Evolutionary conservation across 164 flowering plant species (phyloP), one percentile per base, ranked within the genome.

Genomic region (Sedum album): DNA sequence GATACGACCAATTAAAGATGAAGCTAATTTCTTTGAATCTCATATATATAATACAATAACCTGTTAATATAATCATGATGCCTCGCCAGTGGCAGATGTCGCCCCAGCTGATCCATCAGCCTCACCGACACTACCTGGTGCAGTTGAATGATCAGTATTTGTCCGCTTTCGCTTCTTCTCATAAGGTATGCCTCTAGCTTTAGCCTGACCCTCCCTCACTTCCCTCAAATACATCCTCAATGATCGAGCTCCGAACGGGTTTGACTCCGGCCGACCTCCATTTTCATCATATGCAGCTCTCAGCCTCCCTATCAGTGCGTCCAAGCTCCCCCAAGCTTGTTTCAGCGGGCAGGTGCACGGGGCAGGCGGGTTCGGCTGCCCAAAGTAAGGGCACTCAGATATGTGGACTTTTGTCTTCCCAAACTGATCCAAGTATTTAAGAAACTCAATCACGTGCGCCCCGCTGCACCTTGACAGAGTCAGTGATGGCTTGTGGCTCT

Each of bases 141-240:
- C 66, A 7, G 66, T 14, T 39, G 42, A 8, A 39, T 14, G 13
- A 39, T 39, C 17, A 4, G 66, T 18, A 14, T 7, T 30, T 6
- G 36, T 13, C 66, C 66, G 66, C 66, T 64, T 64, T 64, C 66
- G 38, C 66, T 64, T 64, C 44, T n/a, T n/a, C n/a, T n/a, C n/a
- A n/a, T n/a, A n/a, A n/a, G n/a, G n/a, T n/a, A n/a, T n/a, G n/a
- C n/a, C n/a, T n/a, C n/a, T n/a, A n/a, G n/a, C n/a, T n/a, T n/a
- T n/a, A n/a, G n/a, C n/a, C n/a, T n/a, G n/a, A n/a, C n/a, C n/a
- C n/a, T n/a, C n/a, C n/a, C n/a, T n/a, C n/a, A n/a, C n/a, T n/a
- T n/a, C n/a, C n/a, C 65, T 61, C 1, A 64, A 30, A 31, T 64
- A 64, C 20, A 64, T 64, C 42, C 66, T 64, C 21, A 64, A 41